These are phyloP conservation scores for Ambrosiella xylebori DNA, from an alignment of 2,329 filamentous ascomycete species.

Conservation along the genomic window DNA sequence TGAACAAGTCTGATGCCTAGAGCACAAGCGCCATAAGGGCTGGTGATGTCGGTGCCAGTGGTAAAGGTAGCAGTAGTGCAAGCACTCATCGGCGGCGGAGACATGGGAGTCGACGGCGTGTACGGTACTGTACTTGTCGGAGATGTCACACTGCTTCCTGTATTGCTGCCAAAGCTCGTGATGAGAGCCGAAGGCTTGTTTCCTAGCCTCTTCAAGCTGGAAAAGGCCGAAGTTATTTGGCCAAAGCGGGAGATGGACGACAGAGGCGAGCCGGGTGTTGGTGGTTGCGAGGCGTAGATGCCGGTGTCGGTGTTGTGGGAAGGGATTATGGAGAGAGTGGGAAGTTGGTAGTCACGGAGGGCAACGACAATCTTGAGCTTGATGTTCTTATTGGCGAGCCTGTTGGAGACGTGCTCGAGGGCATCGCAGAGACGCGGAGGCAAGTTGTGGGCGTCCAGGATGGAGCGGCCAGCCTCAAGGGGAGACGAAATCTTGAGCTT, in stretches of 20 bases:
- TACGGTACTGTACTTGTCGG: slow-evolving; percentile 16
- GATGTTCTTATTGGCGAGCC: slow-evolving; percentile 36
- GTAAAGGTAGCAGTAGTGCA: slow-evolving; percentile 28
- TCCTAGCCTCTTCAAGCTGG: not conserved
- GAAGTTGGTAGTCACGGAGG: slow-evolving; percentile 38
- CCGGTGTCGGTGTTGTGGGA: slow-evolving; percentile 2
- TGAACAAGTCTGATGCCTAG: slow-evolving; percentile 36
- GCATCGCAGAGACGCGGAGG: slow-evolving; percentile 36
- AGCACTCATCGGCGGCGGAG: slow-evolving; percentile 30
- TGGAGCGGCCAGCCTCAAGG: slow-evolving; percentile 42
- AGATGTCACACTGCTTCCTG: slow-evolving; percentile 4
- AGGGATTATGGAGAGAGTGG: slow-evolving; percentile 9
- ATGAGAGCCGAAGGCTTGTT: not conserved
- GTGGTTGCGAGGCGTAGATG: slow-evolving; percentile 13
- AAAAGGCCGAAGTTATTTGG: not conserved
- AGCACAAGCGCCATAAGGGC: slow-evolving; percentile 21
- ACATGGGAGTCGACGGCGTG: slow-evolving; percentile 25
- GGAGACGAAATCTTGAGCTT: slow-evolving; percentile 44
- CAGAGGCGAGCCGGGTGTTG: slow-evolving; percentile 19
- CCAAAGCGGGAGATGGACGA: not conserved
- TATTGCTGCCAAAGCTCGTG: not conserved
- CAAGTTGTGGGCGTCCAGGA: slow-evolving; percentile 40
- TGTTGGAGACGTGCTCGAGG: slow-evolving; percentile 40
- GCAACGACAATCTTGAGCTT: slow-evolving; percentile 42
- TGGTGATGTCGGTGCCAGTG: slow-evolving; percentile 19